Evolutionary conservation across 768 basidiomycete genomes (phyloP).

Genomic region (Cystobasidium ongulense): DNA sequence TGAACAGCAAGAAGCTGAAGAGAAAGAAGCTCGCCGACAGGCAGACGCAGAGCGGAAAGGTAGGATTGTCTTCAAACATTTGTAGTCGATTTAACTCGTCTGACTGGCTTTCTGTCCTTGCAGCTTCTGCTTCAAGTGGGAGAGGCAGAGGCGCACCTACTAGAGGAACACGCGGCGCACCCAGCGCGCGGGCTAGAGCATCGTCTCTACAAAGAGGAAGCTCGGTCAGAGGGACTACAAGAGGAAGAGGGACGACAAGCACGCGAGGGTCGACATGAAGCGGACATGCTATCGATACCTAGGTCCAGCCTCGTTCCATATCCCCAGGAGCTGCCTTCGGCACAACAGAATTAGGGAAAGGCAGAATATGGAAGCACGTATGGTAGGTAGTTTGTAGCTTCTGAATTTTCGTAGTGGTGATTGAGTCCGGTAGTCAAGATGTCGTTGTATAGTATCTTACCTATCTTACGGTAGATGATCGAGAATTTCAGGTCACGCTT

Average conservation of each 20-base stretch:
- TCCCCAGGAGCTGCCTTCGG: no score
- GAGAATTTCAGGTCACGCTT: background rate
- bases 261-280: background rate
- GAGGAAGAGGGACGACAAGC: background rate
- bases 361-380: no score
- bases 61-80: background rate
- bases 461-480: background rate
- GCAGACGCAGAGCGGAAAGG: slow-evolving; percentile 21
- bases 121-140: background rate
- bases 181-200: background rate
- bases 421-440: background rate
- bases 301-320: no score
- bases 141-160: background rate
- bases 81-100: background rate
- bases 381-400: no score
- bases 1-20: background rate
- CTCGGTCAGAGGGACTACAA: background rate
- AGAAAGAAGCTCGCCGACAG: background rate
- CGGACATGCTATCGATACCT: no score
- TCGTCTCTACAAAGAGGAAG: background rate
- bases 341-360: no score
- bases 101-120: background rate
- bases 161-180: background rate
- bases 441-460: background rate
- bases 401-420: no score